Evolutionary conservation across 2,329 filamentous ascomycete species (phyloP).

Genomic region (Teratosphaeria destructans): DNA sequence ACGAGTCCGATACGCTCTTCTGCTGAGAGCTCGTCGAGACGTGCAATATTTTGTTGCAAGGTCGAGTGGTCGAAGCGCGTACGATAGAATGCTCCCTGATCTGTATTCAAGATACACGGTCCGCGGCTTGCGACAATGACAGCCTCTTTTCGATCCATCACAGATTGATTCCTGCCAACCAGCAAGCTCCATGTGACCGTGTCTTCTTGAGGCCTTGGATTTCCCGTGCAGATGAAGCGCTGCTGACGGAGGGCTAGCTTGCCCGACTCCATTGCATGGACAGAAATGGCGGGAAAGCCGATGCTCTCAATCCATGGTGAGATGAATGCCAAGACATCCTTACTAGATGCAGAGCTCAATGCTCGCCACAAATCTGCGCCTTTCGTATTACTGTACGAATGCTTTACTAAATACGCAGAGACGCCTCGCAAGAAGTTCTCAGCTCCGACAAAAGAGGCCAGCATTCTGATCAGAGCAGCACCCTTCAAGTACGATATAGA

Average conservation of each 20-base stretch:
- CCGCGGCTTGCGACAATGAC: background rate
- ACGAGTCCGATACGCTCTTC: background rate
- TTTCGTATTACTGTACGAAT: background rate
- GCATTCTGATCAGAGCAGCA: background rate
- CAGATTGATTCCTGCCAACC: background rate
- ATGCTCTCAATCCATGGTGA: background rate
- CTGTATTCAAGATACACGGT: background rate
- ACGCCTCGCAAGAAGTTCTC: background rate
- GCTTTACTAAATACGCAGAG: background rate
- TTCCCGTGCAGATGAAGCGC: background rate
- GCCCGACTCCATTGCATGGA: background rate
- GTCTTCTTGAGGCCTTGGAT: background rate
- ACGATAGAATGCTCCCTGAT: background rate
- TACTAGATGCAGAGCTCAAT: background rate
- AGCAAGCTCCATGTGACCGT: background rate
- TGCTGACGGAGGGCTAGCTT: background rate
- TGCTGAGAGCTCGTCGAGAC: background rate
- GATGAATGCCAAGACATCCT: background rate
- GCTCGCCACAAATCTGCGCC: background rate
- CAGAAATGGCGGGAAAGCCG: background rate
- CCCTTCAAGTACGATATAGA: background rate
- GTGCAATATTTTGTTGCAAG: background rate
- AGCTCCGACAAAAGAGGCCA: background rate
- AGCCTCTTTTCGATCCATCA: background rate
- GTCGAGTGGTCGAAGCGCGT: background rate